phyloP scores from a whole-genome alignment of 345 rosid genomes.

The Eucalyptus cladocalyx region DNA sequence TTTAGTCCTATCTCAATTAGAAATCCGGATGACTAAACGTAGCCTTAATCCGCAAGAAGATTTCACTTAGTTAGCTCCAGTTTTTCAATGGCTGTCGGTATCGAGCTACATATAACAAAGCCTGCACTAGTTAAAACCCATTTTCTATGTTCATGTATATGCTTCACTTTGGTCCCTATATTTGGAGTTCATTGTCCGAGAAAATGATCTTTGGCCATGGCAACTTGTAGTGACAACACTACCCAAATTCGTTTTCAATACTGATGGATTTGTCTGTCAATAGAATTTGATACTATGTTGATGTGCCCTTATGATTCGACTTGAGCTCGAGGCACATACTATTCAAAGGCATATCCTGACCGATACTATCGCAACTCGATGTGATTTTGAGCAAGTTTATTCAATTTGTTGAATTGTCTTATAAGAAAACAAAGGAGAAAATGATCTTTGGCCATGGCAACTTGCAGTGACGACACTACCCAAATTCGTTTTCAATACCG shows the following conservation, averaged over 20 bases:
- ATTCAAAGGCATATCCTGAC: not conserved
- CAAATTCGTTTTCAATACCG: not conserved
- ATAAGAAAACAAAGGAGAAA: not conserved
- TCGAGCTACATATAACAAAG: not conserved
- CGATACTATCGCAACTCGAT: not conserved
- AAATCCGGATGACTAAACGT: no score
- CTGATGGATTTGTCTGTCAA: not conserved
- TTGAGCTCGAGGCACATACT: not conserved
- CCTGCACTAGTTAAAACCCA: not conserved
- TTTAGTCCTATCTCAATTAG: no score
- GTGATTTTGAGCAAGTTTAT: not conserved
- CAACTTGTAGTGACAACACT: not conserved
- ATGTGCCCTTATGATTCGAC: not conserved
- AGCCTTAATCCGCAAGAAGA: not conserved
- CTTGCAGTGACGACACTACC: not conserved
- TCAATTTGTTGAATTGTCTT: not conserved
- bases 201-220: not conserved
- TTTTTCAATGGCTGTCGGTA: not conserved
- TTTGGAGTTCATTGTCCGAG: not conserved
- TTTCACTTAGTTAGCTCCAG: not conserved
- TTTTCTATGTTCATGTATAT: not conserved
- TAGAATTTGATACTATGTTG: not conserved
- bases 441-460: not conserved
- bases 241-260: not conserved
- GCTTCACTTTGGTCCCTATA: not conserved